phyloP scores from a whole-genome alignment of 345 rosid species.

The Citrus hindsii region DNA sequence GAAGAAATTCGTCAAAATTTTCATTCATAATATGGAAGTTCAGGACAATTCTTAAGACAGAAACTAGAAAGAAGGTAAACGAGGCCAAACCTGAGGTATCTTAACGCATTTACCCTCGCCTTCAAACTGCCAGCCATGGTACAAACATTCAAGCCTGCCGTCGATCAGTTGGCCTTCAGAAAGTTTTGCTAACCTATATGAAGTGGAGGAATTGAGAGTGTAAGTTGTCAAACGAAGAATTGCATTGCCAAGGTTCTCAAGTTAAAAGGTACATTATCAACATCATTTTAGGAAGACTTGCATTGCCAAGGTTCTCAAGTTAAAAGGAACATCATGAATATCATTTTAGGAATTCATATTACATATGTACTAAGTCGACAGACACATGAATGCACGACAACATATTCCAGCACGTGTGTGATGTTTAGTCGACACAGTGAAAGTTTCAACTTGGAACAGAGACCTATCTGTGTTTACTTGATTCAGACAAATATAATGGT shows the following conservation, averaged over 20 bases:
- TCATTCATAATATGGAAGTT: background rate
- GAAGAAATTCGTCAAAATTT: slow-evolving; percentile 4
- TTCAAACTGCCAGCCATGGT: slow-evolving; percentile 97
- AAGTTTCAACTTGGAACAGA: background rate
- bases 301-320: background rate
- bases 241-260: background rate
- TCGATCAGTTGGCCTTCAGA: slow-evolving; percentile 90
- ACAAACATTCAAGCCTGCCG: slow-evolving; percentile 87
- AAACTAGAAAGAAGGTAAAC: background rate
- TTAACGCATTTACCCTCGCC: slow-evolving; percentile 83
- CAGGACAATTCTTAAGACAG: background rate
- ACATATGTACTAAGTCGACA: background rate
- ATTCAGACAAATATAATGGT: background rate
- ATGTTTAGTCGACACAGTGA: background rate
- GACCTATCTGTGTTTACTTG: background rate
- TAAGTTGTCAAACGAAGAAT: background rate
- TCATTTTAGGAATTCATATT: background rate
- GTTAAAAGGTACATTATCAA: background rate
- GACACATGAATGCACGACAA: background rate
- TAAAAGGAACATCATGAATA: background rate
- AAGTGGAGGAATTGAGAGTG: background rate
- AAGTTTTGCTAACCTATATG: slow-evolving; percentile 74
- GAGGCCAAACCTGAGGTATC: slow-evolving; percentile 80
- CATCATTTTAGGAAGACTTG: background rate
- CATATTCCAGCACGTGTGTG: background rate